A percentile compares a stretch with the other conserved stretches of the same genome.
These are phyloP conservation scores for Golubevia sp. DNA, from an alignment of 1,284 basidiomycete species.

Conservation along the genomic window DNA sequence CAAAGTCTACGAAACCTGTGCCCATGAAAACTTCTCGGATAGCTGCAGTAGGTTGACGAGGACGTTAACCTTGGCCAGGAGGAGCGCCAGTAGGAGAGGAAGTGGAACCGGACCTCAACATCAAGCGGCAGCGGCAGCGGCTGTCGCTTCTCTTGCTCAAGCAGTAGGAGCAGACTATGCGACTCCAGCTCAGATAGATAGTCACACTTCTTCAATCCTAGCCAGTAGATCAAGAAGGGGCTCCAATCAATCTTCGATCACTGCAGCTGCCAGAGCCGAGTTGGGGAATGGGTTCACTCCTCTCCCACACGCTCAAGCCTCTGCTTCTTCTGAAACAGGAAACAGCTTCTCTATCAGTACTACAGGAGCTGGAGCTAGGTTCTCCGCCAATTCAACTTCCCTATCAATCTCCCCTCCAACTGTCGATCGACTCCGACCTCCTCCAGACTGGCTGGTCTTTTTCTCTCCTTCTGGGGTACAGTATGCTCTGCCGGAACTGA, in stretches of 20 bases:
- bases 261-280: neutral
- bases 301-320: neutral
- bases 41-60: neutral
- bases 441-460: slow-evolving; percentile 56
- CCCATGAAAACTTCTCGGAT: neutral
- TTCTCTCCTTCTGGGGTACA: slow-evolving; percentile 56
- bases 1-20: neutral
- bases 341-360: neutral
- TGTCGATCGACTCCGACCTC: slow-evolving; percentile 10
- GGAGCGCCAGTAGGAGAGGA: neutral
- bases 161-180: neutral
- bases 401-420: neutral
- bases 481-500: slow-evolving; percentile 43
- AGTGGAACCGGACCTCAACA: neutral
- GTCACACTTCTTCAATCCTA: neutral
- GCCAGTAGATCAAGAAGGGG: neutral
- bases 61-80: neutral
- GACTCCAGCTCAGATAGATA: neutral
- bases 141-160: neutral
- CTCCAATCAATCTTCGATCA: neutral
- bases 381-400: neutral
- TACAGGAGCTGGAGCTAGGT: neutral
- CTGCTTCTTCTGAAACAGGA: neutral
- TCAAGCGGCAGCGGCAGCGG: neutral
- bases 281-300: neutral